Percentiles rank a stretch among this genome's conserved stretches.
Evolutionary conservation across 1,139 yeast species (phyloP).

Genomic region (Geotrichum phurueaensis): DNA sequence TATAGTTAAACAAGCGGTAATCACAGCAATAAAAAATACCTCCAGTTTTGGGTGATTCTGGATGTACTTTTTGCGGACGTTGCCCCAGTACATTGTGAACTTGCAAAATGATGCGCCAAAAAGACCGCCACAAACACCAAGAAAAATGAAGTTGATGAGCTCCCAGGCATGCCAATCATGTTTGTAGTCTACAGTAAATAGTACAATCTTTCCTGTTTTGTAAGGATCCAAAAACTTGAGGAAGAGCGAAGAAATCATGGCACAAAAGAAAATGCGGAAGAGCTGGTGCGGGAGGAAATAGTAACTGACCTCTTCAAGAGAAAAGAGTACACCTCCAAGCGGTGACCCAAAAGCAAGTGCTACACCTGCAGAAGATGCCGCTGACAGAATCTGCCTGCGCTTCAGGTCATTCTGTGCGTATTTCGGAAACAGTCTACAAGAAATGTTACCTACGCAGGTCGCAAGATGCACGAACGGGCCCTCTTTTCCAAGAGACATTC

Average conservation of each 20-base stretch:
- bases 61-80: conserved; percentile 33
- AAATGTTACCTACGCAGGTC: conserved; percentile 58
- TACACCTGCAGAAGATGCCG: conserved; percentile 64
- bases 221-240: conserved; percentile 55
- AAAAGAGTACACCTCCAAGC: conserved; percentile 60
- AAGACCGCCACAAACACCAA: conserved; percentile 54
- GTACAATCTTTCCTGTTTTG: conserved; percentile 57
- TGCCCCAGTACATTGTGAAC: conserved; percentile 47
- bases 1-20: conserved; percentile 49
- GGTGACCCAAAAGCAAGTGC: conserved; percentile 69
- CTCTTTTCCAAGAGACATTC: conserved; percentile 62
- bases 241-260: conserved; percentile 52
- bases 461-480: conserved; percentile 72
- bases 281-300: conserved; percentile 54
- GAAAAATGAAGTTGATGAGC: conserved; percentile 43
- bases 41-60: conserved; percentile 44
- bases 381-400: conserved; percentile 54
- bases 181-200: conserved; percentile 50
- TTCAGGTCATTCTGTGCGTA: conserved; percentile 49
- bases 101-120: conserved; percentile 53
- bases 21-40: conserved; percentile 43
- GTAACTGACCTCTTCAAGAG: conserved; percentile 60
- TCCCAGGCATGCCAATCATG: conserved; percentile 53
- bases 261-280: conserved; percentile 56
- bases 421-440: conserved; percentile 47